These are phyloP conservation scores for Aureobasidium pullulans DNA, from an alignment of 2,329 filamentous ascomycete genomes.

Conservation along the genomic window DNA sequence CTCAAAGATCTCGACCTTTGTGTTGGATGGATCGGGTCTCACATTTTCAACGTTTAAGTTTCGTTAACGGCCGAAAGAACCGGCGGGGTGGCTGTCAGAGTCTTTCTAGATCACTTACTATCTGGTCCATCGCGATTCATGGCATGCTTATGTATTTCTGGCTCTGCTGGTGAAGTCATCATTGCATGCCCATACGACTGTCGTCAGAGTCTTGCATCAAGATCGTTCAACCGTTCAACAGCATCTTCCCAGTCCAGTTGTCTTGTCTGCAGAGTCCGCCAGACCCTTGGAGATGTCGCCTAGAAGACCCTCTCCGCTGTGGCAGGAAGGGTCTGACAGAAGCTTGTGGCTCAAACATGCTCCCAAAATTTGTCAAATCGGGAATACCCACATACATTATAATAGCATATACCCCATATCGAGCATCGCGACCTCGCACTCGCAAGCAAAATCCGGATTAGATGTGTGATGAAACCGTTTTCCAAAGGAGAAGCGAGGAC, in stretches of 20 bases:
- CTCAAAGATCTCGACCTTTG: background rate
- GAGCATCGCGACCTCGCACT: background rate
- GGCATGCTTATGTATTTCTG: background rate
- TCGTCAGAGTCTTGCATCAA: background rate
- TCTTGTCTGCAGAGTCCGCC: too few relatives aligned
- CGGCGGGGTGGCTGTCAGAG: background rate
- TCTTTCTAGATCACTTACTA: background rate
- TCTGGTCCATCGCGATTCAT: background rate
- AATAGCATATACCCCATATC: background rate
- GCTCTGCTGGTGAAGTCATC: background rate
- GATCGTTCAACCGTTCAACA: background rate
- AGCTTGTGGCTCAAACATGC: background rate
- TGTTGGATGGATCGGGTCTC: slow-evolving; percentile 8
- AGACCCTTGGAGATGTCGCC: background rate
- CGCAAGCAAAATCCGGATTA: background rate
- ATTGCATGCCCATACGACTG: background rate
- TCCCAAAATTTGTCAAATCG: background rate
- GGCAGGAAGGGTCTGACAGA: background rate
- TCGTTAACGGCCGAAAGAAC: slow-evolving; percentile 1
- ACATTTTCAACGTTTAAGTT: background rate
- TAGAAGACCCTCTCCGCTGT: background rate
- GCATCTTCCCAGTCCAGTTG: background rate
- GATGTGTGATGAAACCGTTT: background rate
- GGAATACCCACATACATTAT: background rate
- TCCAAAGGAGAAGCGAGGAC: background rate